These are phyloP conservation scores for Candida dubliniensis DNA, from an alignment of 1,139 yeast genomes.

Conservation along the genomic window DNA sequence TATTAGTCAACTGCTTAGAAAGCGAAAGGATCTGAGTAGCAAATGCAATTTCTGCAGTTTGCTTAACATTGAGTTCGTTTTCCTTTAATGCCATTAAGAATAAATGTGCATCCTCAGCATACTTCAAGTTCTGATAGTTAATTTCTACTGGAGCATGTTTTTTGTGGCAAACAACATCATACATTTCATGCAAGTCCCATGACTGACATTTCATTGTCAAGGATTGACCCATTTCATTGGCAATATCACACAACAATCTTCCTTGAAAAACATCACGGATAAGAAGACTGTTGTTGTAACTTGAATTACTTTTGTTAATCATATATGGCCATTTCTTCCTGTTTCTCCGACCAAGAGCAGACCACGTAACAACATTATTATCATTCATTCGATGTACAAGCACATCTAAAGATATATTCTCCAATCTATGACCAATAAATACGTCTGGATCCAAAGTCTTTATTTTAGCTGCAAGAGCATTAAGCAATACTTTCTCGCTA, in stretches of 20 bases:
- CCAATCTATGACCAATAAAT: constrained; percentile 82
- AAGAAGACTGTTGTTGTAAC: constrained; percentile 49
- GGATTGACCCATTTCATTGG: constrained; percentile 94
- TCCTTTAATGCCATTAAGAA: constrained; percentile 72
- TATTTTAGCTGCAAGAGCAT: constrained; percentile 70
- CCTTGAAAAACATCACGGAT: constrained; percentile 79
- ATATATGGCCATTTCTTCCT: constrained; percentile 76
- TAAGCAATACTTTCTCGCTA: constrained; percentile 72
- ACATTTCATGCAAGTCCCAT: constrained; percentile 96
- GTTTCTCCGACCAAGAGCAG: constrained; percentile 79
- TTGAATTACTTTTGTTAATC: constrained; percentile 43
- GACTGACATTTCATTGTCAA: constrained; percentile 88
- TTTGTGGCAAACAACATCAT: constrained; percentile 66
- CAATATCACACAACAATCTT: constrained; percentile 85
- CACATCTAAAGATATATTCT: constrained; percentile 75
- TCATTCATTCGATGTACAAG: constrained; percentile 81
- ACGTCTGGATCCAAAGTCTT: constrained; percentile 86
- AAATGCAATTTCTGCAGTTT: constrained; percentile 77
- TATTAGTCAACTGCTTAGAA: constrained; percentile 85
- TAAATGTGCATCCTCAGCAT: constrained; percentile 66
- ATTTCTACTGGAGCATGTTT: constrained; percentile 66
- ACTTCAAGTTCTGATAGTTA: constrained; percentile 65
- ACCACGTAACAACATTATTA: constrained; percentile 71
- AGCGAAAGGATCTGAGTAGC: constrained; percentile 82
- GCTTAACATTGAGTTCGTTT: constrained; percentile 63